Conservation (phyloP, 2,329 filamentous ascomycete species). For the Sporothrix pseudoabietina region DNA sequence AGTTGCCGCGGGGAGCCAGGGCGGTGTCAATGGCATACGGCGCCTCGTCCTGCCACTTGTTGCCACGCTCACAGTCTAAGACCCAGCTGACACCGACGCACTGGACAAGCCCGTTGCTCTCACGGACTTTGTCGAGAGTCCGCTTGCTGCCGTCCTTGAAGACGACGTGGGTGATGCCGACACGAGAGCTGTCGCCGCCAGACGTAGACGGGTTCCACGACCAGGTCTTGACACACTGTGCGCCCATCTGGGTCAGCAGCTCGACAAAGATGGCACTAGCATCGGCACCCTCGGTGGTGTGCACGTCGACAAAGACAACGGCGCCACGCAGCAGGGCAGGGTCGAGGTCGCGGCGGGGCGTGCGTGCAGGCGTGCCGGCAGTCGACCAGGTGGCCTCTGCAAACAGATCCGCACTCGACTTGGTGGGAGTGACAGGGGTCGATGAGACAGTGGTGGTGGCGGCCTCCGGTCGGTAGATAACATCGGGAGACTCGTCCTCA, state of each 20-base stretch:
- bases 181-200: conserved; percentile 46
- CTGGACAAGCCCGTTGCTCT: conserved; percentile 72
- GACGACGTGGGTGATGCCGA: conserved; percentile 84
- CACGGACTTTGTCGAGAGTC: conserved; percentile 78
- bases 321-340: conserved; percentile 65
- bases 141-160: conserved; percentile 84
- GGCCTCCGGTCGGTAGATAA: neutral
- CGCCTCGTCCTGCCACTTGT: conserved; percentile 73
- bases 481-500: conserved; percentile 15
- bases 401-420: conserved; percentile 38
- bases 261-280: conserved; percentile 77
- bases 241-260: conserved; percentile 78
- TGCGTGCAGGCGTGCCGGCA: conserved; percentile 58
- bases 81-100: conserved; percentile 90
- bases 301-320: conserved; percentile 80
- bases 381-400: conserved; percentile 55
- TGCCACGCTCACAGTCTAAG: conserved; percentile 77
- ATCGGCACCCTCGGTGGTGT: conserved; percentile 78
- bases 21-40: conserved; percentile 70
- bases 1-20: conserved; percentile 64
- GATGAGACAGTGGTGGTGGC: conserved; percentile 31
- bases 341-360: conserved; percentile 57
- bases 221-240: conserved; percentile 76
- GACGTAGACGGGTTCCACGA: conserved; percentile 62
- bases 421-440: conserved; percentile 50